phyloP scores from a whole-genome alignment of 257 asterid genomes.

The Penstemon davidsonii region DNA sequence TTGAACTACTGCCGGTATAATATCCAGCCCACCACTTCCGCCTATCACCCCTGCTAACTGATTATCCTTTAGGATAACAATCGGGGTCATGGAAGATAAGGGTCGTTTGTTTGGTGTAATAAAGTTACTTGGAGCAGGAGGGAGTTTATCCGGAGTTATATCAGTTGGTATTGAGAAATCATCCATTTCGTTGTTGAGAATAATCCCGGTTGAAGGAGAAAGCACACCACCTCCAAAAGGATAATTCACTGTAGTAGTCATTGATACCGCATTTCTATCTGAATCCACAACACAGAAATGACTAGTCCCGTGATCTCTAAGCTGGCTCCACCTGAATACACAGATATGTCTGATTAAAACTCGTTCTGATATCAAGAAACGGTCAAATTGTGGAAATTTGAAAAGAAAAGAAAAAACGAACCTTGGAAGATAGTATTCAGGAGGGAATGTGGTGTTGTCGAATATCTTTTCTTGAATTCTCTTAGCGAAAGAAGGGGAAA shows the following conservation, averaged over 20 bases:
- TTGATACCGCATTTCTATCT: constrained; percentile 79
- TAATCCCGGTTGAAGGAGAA: constrained; percentile 81
- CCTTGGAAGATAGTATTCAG: constrained; percentile 79
- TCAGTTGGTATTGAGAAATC: constrained; percentile 84
- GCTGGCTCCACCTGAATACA: constrained; percentile 71
- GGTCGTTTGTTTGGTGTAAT: constrained; percentile 86
- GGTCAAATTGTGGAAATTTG: background rate
- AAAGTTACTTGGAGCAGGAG: constrained; percentile 89
- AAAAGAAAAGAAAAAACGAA: constrained; percentile 3
- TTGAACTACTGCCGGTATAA: constrained; percentile 77
- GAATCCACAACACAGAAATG: constrained; percentile 84
- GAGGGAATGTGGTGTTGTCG: constrained; percentile 92
- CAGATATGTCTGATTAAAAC: background rate
- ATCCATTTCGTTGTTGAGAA: constrained; percentile 91
- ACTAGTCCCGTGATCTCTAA: constrained; percentile 81
- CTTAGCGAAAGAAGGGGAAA: constrained; percentile 73
- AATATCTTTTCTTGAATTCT: constrained; percentile 49
- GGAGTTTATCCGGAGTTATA: constrained; percentile 53
- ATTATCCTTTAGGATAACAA: constrained; percentile 82
- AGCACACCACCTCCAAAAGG: constrained; percentile 76
- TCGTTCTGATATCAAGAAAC: background rate
- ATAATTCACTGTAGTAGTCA: constrained; percentile 79
- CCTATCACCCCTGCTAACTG: constrained; percentile 85
- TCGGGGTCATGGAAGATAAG: constrained; percentile 84
- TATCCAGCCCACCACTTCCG: constrained; percentile 81